Base-by-base conservation (phyloP, 1,139 yeast species). In the Saccharomycopsis hybrid region DNA sequence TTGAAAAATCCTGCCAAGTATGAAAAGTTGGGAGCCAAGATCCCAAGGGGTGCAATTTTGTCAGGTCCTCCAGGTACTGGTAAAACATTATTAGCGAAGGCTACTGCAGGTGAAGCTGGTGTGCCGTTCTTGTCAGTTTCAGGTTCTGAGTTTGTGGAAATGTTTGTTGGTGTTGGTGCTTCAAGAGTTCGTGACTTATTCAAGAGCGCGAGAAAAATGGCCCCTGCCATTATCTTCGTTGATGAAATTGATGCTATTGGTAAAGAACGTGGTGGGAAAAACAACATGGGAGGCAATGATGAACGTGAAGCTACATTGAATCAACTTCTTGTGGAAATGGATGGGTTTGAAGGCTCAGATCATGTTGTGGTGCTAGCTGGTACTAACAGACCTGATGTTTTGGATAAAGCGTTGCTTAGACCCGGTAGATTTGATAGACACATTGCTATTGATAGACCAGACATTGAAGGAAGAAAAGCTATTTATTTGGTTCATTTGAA, bases 31-130 rank as follows among this genome's bases (percentile, higher is more conserved):
- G 98, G 98, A 42, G 98, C 97, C 18, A 88, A 90, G 67, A 94
- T 92, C 57, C 98, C 98, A 47, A 80, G 97, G 64, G 98, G 98
- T 60, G 98, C 98, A 9, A 88, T 92, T 57, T 72, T 94, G 54
- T 86, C 96, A 11, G 98, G 98, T 54, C 96, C 97, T n/a, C 98
- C 98, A 47, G 98, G 98, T 74, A 92, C 98, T 5, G 98, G 98
- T 82, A 92, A 92, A 67, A 92, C 98, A 1, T 72, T 92, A 56
- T 72, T 92, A 53, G 98, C 98, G n/a, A 90, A 87, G 65, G 98
- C 98, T 3, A 92, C 97, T 42, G 98, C 98, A 1, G 98, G 98
- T 57, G 98, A 92, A 67, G 97, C 97, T 0, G 95, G 92, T 47
- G 98, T 92, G 43, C 97, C 98, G 38, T 92, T 92, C 63, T 80